A percentile compares a stretch with the other conserved stretches of the same genome.
Conservation (phyloP, 495 filamentous ascomycete genomes). For the Talaromyces trachyspermus region DNA sequence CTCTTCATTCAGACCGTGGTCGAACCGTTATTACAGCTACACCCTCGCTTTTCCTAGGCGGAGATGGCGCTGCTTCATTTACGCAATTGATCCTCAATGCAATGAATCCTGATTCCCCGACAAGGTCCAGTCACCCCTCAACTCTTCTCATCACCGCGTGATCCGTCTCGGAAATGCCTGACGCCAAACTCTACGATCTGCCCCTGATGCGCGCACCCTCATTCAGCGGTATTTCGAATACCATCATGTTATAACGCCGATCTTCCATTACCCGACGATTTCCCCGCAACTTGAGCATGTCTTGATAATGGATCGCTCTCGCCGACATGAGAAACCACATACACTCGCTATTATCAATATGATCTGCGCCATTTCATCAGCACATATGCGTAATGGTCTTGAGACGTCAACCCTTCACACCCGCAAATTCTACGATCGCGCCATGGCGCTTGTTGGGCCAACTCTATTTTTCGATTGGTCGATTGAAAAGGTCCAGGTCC, state of each 20-base stretch:
- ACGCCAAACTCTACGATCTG: slow-evolving; percentile 8
- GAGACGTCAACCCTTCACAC: slow-evolving; percentile 6
- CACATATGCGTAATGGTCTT: slow-evolving; percentile 1
- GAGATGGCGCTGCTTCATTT: slow-evolving; percentile 4
- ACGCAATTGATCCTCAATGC: slow-evolving; percentile 8
- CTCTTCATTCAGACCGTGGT: not conserved
- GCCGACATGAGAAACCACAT: slow-evolving; percentile 2
- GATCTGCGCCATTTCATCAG: slow-evolving; percentile 6
- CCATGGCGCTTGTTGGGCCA: slow-evolving; percentile 7
- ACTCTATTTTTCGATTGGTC: slow-evolving; percentile 6
- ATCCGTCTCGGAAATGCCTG: slow-evolving; percentile 10
- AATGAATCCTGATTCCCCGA: slow-evolving; percentile 5
- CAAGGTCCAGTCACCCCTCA: slow-evolving; percentile 6
- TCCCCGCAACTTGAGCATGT: slow-evolving; percentile 1
- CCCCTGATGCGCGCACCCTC: slow-evolving; percentile 4
- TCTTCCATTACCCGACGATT: slow-evolving; percentile 5
- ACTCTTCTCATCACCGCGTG: slow-evolving; percentile 8
- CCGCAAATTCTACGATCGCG: slow-evolving; percentile 7
- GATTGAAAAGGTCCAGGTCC: slow-evolving; percentile 3
- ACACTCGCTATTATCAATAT: slow-evolving; percentile 7
- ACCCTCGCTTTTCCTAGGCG: slow-evolving; percentile 6
- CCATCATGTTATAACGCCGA: slow-evolving; percentile 4
- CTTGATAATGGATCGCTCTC: not conserved
- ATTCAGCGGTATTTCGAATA: slow-evolving; percentile 7
- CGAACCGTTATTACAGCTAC: slow-evolving; percentile 2